phyloP scores from a whole-genome alignment of 1,139 yeast genomes.

The Geotrichum klebahnii region DNA sequence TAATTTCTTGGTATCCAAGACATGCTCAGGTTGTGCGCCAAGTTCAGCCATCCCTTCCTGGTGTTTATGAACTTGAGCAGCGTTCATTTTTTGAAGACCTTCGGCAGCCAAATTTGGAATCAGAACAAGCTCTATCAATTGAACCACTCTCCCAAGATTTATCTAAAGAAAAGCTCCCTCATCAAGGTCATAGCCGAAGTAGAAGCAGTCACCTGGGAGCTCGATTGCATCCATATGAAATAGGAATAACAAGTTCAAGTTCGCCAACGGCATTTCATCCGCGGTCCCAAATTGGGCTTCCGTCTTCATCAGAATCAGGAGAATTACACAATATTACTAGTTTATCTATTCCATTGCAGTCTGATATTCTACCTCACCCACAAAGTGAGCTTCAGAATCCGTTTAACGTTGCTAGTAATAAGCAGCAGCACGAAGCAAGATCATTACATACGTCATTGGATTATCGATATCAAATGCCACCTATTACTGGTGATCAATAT shows the following conservation, averaged over 20 bases:
- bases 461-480: conserved; percentile 9
- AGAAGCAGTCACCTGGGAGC: conserved; percentile 9
- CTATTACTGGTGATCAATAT: conserved; percentile 10
- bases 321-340: background rate
- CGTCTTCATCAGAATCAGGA: background rate
- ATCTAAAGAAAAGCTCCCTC: background rate
- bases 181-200: conserved; percentile 16
- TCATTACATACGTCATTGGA: conserved; percentile 4
- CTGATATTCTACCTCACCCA: conserved; percentile 1
- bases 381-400: conserved; percentile 8
- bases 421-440: background rate
- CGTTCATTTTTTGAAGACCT: background rate
- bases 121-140: background rate
- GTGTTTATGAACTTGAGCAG: background rate
- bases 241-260: background rate
- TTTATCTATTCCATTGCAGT: background rate
- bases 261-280: background rate
- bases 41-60: background rate
- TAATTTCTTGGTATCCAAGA: background rate
- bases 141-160: background rate
- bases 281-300: conserved; percentile 2
- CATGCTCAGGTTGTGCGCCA: background rate
- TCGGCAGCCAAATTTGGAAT: conserved; percentile 3
- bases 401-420: background rate
- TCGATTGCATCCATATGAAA: conserved; percentile 14